Base-by-base conservation (phyloP, 2,329 filamentous ascomycete genomes). In the Colletotrichum theobromicola region DNA sequence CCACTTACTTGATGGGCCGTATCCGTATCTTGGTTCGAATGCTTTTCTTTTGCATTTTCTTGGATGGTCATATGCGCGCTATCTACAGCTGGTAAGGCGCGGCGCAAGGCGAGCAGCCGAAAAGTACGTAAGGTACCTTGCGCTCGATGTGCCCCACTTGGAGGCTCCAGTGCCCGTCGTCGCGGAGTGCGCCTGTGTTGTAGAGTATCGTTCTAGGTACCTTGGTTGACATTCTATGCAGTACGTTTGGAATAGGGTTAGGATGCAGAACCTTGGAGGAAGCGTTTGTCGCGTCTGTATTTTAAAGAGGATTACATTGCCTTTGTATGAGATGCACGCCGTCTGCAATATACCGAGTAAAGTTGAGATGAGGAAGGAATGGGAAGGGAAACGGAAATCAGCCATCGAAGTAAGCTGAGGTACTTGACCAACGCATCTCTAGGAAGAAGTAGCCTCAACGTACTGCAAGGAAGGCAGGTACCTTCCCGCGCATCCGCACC, bases 21-120 rank as follows among this genome's bases (percentile, higher is more conserved):
- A 46, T 28, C 58, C 58, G 60, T 55, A 57, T 67, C 61, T 65
- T 53, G 32, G 53, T 70, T 46, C 77, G 75, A 70, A 76, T 76
- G 76, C 76, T 79, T 79, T 76, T 82, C 79, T 64, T 34, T n/a
- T 80, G 79, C 80, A 80, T 82, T 82, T 77, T 76, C 76, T 76
- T 67, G 32, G 30, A 35, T 57, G 30, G 30, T 13, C 21, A 13
- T 65, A 16, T 55, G 34, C 53, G 53, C 53, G 46, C 65, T 69
- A 55, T 32, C 34, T 50, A 12, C 18, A 53, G 57, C 16, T 61
- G 35, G 34, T 50, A 55, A 68, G 66, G 16, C 46, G 55, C 66
- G 53, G 42, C 63, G 50, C 32, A 55, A 66, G n/a, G 30, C 30
- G 63, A 66, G 26, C 42, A 55, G 24, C 15, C 21, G 15, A 66